phyloP scores from a whole-genome alignment of 352 stramenopile species.

The Phytophthora palmivora region DNA sequence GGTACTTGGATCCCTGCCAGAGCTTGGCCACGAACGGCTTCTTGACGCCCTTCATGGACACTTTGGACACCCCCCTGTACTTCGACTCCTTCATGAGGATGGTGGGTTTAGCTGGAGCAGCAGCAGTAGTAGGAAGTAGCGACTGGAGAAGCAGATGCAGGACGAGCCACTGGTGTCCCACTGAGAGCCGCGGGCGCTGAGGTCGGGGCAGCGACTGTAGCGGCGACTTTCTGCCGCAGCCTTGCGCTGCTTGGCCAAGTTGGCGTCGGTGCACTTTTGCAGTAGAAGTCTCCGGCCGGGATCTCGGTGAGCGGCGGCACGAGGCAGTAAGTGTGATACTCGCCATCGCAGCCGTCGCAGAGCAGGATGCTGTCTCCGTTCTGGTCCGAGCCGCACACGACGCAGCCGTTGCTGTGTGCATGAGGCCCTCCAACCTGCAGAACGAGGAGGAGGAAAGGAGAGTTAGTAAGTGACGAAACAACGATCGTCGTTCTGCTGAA shows the following conservation, averaged over 20 bases:
- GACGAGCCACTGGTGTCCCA: not conserved
- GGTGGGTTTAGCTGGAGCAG: conserved; percentile 16
- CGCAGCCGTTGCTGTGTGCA: conserved; percentile 58
- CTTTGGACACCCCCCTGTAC: conserved; percentile 82
- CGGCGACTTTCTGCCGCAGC: conserved; percentile 28
- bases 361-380: conserved; percentile 85
- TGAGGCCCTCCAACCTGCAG: conserved; percentile 35
- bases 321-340: conserved; percentile 90
- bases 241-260: conserved; percentile 52
- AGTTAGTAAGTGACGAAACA: conserved; percentile 1
- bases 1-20: conserved; percentile 68
- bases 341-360: conserved; percentile 85
- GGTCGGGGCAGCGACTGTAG: not conserved
- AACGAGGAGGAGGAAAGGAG: not conserved
- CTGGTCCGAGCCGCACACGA: conserved; percentile 73
- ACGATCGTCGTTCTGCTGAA: not conserved
- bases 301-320: conserved; percentile 76
- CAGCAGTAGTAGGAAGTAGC: not conserved
- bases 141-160: conserved; percentile 1
- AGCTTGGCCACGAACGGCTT: conserved; percentile 85
- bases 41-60: conserved; percentile 81
- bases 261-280: conserved; percentile 68
- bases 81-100: conserved; percentile 75
- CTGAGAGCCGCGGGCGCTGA: not conserved
- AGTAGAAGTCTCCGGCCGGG: conserved; percentile 85